phyloP scores from a whole-genome alignment of 2,329 filamentous ascomycete species.

The Scytalidium lignicola region DNA sequence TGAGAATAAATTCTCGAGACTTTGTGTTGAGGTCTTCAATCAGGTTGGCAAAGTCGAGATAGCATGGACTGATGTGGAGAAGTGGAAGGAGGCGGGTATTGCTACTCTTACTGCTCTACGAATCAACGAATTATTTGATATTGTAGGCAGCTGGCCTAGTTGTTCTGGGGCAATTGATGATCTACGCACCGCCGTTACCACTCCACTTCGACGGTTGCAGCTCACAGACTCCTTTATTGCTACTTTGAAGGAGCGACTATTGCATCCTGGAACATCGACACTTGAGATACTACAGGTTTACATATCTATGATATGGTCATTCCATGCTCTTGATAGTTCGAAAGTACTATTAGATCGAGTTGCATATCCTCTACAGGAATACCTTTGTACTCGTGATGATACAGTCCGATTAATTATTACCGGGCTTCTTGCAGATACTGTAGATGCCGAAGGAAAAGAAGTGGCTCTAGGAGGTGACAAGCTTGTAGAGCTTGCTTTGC shows the following conservation, averaged over 20 bases:
- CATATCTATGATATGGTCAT: slow-evolving; percentile 72
- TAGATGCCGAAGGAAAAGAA: slow-evolving; percentile 32
- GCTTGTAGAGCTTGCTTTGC: slow-evolving; percentile 61
- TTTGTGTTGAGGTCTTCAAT: slow-evolving; percentile 57
- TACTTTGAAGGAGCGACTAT: slow-evolving; percentile 58
- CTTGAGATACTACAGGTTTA: slow-evolving; percentile 72
- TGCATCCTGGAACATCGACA: slow-evolving; percentile 73
- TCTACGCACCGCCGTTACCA: slow-evolving; percentile 64
- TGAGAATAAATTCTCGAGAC: slow-evolving; percentile 58
- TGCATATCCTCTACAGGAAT: slow-evolving; percentile 67
- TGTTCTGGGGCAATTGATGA: slow-evolving; percentile 70
- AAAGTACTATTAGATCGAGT: slow-evolving; percentile 73
- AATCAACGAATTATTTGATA: slow-evolving; percentile 71
- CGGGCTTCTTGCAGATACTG: slow-evolving; percentile 61
- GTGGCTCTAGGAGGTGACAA: slow-evolving; percentile 39
- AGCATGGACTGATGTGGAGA: slow-evolving; percentile 53
- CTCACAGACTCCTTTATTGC: slow-evolving; percentile 66
- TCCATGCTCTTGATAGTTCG: slow-evolving; percentile 69
- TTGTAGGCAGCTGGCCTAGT: slow-evolving; percentile 69
- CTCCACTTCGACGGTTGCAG: slow-evolving; percentile 61
- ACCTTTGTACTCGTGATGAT: slow-evolving; percentile 71
- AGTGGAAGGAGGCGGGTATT: slow-evolving; percentile 67
- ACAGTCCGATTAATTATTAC: slow-evolving; percentile 73
- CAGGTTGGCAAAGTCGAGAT: slow-evolving; percentile 32
- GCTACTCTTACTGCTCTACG: slow-evolving; percentile 63